Percentiles rank a stretch among this genome's conserved stretches.
Evolutionary conservation across 805 yeast genomes (phyloP).

Genomic region (Ogataea salicorniae): DNA sequence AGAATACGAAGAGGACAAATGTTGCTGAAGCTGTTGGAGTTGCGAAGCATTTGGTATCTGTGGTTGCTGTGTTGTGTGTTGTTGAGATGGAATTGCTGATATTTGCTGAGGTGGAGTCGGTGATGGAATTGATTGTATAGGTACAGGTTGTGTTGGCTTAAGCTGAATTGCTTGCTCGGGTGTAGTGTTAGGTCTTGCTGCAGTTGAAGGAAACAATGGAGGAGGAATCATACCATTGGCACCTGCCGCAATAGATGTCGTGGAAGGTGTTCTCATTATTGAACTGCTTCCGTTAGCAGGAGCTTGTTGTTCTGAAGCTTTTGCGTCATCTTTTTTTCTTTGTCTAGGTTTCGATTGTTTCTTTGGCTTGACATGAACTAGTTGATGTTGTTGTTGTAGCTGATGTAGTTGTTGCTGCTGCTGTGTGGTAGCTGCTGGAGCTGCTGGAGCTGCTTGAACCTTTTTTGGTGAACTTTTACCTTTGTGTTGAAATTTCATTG

Average conservation of each 20-base stretch:
- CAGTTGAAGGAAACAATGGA: conserved; percentile 19
- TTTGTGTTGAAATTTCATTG: background rate
- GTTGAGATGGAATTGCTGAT: background rate
- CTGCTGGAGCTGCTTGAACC: background rate
- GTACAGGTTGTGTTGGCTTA: background rate
- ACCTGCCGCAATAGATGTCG: conserved; percentile 23
- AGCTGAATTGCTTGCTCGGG: background rate
- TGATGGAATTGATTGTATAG: background rate
- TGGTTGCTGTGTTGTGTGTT: background rate
- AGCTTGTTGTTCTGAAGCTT: background rate
- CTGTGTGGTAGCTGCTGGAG: background rate
- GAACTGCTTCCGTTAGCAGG: background rate
- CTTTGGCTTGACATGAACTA: conserved; percentile 1
- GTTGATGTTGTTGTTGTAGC: background rate
- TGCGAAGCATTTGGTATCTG: background rate
- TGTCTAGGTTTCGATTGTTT: conserved; percentile 3
- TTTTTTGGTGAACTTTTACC: conserved; percentile 3
- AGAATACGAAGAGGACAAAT: conserved; percentile 7
- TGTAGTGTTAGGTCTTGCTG: background rate
- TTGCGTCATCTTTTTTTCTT: conserved; percentile 1
- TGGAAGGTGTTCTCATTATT: conserved; percentile 6
- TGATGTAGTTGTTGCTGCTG: conserved; percentile 1
- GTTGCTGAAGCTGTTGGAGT: background rate
- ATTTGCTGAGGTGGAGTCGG: background rate
- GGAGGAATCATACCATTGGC: conserved; percentile 24